phyloP scores from a whole-genome alignment of 1,139 yeast species.

The Zygosaccharomyces sapae region DNA sequence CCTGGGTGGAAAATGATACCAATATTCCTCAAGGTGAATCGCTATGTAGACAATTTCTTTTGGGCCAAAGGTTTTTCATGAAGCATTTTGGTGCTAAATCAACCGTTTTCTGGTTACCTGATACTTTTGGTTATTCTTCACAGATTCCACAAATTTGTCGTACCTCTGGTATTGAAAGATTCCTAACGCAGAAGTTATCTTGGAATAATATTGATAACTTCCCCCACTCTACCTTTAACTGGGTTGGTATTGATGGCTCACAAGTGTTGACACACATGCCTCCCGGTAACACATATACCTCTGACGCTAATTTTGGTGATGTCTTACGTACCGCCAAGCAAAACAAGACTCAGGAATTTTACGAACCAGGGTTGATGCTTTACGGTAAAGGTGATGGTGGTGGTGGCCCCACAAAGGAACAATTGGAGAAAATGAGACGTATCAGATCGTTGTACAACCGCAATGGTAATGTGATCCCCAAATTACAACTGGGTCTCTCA shows the following conservation, averaged over 20 bases:
- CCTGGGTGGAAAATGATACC: slow-evolving; percentile 98
- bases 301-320: slow-evolving; percentile 88
- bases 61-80: slow-evolving; percentile 82
- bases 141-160: slow-evolving; percentile 93
- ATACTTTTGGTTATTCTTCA: slow-evolving; percentile 93
- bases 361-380: slow-evolving; percentile 72
- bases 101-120: slow-evolving; percentile 88
- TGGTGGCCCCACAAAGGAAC: slow-evolving; percentile 93
- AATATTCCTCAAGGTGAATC: slow-evolving; percentile 93
- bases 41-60: slow-evolving; percentile 76
- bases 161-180: slow-evolving; percentile 73
- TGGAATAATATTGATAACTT: slow-evolving; percentile 93
- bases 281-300: slow-evolving; percentile 93
- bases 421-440: slow-evolving; percentile 87
- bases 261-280: slow-evolving; percentile 97
- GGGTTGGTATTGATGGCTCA: slow-evolving; percentile 93
- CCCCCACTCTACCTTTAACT: slow-evolving; percentile 86
- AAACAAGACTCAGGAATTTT: slow-evolving; percentile 77
- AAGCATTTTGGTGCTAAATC: slow-evolving; percentile 74
- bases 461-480: slow-evolving; percentile 72
- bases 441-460: slow-evolving; percentile 83
- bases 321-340: slow-evolving; percentile 73
- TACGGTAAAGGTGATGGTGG: slow-evolving; percentile 98
- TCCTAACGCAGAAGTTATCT: slow-evolving; percentile 86
- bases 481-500: slow-evolving; percentile 64